phyloP scores from a whole-genome alignment of 345 rosid genomes.

The Lumnitzera littorea region DNA sequence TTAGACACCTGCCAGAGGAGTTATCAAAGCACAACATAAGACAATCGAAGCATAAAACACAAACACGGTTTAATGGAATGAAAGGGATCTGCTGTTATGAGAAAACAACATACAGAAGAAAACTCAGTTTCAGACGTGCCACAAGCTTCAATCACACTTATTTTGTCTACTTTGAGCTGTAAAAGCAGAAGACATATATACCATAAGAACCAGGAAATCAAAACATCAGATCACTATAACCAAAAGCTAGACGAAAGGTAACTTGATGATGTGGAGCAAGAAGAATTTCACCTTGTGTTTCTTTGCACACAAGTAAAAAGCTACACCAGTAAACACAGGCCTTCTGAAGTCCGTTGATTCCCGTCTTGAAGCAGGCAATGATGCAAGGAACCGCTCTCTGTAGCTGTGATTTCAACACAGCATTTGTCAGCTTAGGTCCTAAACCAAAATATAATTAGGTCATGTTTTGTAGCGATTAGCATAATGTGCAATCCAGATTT shows the following conservation, averaged over 20 bases:
- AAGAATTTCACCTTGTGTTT: conserved; percentile 46
- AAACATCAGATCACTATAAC: neutral
- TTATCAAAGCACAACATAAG: neutral
- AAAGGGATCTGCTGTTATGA: neutral
- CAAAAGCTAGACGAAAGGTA: neutral
- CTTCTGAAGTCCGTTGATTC: conserved; percentile 67
- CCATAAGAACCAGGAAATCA: neutral
- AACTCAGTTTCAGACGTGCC: conserved; percentile 90
- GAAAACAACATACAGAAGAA: conserved; percentile 45
- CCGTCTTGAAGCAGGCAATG: conserved; percentile 63
- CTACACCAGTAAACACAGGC: conserved; percentile 84
- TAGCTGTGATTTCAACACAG: conserved; percentile 28
- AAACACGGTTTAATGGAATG: neutral
- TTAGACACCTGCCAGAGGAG: conserved; percentile 35
- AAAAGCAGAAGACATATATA: conserved; percentile 2
- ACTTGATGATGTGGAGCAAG: neutral
- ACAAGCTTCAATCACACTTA: conserved; percentile 78
- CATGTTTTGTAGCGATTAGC: too few species aligned
- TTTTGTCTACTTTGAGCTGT: conserved; percentile 85
- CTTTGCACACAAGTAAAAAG: conserved; percentile 82
- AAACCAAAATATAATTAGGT: too few species aligned
- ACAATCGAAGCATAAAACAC: neutral
- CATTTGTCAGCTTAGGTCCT: too few species aligned
- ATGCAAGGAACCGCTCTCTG: conserved; percentile 71
- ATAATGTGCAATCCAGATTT: too few species aligned